Conservation (phyloP, 371 early-diverging fungal species). For the Mucor sp. region DNA sequence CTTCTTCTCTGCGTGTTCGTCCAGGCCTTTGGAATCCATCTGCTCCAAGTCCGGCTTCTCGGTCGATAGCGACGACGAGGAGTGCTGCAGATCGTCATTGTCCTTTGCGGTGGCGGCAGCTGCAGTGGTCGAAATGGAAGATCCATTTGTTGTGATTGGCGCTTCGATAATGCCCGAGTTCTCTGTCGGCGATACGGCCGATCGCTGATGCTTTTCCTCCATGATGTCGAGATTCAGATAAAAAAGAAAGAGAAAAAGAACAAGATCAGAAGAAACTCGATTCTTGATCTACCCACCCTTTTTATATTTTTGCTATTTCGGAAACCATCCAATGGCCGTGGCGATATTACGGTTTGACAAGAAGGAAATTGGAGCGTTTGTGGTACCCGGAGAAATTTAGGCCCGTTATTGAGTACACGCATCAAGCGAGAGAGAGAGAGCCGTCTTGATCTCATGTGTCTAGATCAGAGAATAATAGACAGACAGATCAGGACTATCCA, state of each 20-base stretch:
- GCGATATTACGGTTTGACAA: neutral
- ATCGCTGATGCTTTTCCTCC: neutral
- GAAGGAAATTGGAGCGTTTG: neutral
- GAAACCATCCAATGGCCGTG: neutral
- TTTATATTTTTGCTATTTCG: neutral
- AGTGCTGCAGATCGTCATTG: neutral
- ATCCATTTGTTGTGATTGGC: neutral
- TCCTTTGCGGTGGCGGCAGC: neutral
- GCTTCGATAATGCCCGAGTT: constrained; percentile 1
- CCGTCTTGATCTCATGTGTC: neutral
- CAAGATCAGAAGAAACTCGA: neutral
- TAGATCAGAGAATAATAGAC: neutral
- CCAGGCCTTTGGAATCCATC: neutral
- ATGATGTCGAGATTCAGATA: neutral
- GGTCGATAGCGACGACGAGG: neutral
- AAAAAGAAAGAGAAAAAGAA: neutral
- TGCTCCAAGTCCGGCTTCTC: constrained; percentile 1
- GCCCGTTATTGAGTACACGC: neutral
- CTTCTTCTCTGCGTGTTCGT: neutral
- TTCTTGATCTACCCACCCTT: neutral
- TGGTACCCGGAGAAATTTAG: neutral
- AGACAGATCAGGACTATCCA: neutral
- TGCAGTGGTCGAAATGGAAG: neutral
- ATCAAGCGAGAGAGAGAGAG: too few relatives aligned
- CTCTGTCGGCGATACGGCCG: neutral